A percentile compares a stretch with the other conserved stretches of the same genome.
These are phyloP conservation scores for Cladosporium halotolerans DNA, from an alignment of 2,329 filamentous ascomycete genomes.

Conservation along the genomic window DNA sequence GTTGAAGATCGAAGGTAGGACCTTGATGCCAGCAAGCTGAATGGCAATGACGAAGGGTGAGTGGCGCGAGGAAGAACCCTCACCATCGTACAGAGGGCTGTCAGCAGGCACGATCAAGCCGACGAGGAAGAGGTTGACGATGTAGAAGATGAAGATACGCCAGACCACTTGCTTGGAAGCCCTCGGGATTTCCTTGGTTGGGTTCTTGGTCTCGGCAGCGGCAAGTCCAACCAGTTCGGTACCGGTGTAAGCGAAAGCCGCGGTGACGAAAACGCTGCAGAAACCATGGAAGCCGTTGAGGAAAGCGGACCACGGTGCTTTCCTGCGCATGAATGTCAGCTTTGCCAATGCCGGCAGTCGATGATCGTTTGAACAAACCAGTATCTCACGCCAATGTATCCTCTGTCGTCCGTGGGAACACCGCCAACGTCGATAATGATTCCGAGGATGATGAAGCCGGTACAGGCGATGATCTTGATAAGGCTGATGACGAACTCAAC, in stretches of 20 bases:
- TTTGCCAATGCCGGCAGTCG: background rate
- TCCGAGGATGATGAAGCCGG: constrained; percentile 58
- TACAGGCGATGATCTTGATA: constrained; percentile 36
- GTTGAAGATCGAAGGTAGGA: constrained; percentile 59
- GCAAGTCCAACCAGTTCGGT: constrained; percentile 51
- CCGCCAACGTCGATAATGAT: constrained; percentile 53
- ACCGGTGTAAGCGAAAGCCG: constrained; percentile 56
- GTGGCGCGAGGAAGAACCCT: constrained; percentile 28
- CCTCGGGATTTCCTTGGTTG: constrained; percentile 37
- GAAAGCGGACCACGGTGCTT: constrained; percentile 29
- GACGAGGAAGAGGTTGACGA: constrained; percentile 26
- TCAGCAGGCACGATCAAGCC: constrained; percentile 29
- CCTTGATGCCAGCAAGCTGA: constrained; percentile 51
- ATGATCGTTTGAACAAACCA: constrained; percentile 41
- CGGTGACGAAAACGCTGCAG: constrained; percentile 58
- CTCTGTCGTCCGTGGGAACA: constrained; percentile 39
- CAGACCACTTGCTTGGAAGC: constrained; percentile 28
- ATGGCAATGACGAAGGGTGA: constrained; percentile 62
- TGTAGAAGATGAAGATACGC: constrained; percentile 29
- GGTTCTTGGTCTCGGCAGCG: constrained; percentile 46
- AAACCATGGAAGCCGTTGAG: constrained; percentile 58
- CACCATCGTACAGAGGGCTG: constrained; percentile 18
- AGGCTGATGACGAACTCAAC: constrained; percentile 24
- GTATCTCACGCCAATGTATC: constrained; percentile 14
- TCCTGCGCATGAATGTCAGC: background rate